phyloP scores from a whole-genome alignment of 495 filamentous ascomycete genomes.

The Neurospora sp. region DNA sequence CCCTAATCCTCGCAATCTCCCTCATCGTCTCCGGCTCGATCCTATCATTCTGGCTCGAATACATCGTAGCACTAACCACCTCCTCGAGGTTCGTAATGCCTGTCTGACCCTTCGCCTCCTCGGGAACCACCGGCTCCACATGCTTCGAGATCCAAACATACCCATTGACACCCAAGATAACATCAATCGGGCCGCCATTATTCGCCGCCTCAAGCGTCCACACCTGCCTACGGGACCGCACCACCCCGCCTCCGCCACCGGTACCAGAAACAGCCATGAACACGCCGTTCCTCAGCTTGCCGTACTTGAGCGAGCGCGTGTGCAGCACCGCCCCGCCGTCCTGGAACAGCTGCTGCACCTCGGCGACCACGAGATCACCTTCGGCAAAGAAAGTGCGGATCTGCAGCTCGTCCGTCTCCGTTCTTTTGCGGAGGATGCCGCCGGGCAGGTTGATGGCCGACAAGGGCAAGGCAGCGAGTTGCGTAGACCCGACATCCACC shows the following conservation, averaged over 20 bases:
- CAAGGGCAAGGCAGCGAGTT: conserved; percentile 73
- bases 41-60: conserved; percentile 83
- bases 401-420: conserved; percentile 88
- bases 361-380: conserved; percentile 80
- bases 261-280: conserved; percentile 73
- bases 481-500: conserved; percentile 78
- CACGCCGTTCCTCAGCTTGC: conserved; percentile 85
- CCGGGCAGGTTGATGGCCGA: conserved; percentile 89
- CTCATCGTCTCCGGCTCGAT: conserved; percentile 64
- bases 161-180: conserved; percentile 88
- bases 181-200: conserved; percentile 65
- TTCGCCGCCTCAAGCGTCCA: conserved; percentile 63
- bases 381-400: conserved; percentile 89
- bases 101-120: conserved; percentile 26
- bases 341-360: conserved; percentile 73
- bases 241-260: conserved; percentile 75
- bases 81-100: conserved; percentile 79
- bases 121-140: conserved; percentile 35
- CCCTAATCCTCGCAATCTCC: conserved; percentile 75
- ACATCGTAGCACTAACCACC: conserved; percentile 55
- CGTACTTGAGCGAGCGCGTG: conserved; percentile 82
- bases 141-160: conserved; percentile 91
- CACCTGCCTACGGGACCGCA: conserved; percentile 70
- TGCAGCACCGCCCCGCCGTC: conserved; percentile 82
- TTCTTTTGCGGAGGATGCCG: conserved; percentile 81